Evolutionary conservation across 768 basidiomycete species (phyloP), one percentile per base, ranked within the genome.

Genomic region (Boletellus ananiceps): DNA sequence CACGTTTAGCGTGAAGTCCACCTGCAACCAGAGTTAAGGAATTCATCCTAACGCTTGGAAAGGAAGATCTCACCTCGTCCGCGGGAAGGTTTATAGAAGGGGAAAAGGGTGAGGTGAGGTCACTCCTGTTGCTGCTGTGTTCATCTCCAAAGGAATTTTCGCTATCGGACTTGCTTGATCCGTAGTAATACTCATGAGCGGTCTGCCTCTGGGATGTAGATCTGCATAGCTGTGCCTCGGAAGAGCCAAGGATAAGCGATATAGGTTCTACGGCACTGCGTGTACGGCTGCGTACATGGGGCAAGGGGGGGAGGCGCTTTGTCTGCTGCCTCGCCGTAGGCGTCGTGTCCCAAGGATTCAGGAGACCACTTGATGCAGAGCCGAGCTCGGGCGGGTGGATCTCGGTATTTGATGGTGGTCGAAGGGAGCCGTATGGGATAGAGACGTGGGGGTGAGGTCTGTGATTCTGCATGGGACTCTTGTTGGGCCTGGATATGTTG

Each of bases 221-320:
- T 45, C 78, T 75, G 49, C 75, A 69, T 25, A 80, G 51, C 52
- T 78, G 74, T 12, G 81, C 75, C 40, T 84, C 78, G 21, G 81
- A 78, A 52, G 81, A 79, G 6, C 71, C 52, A 15, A 78, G 61
- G 8, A 61, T 57, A 8, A 61, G 50, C 32, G 57, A 49, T 7
- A 57, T 55, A 5, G 51, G 52, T 42, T 70, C 65, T 18, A 68
- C 56, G n/a, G 65, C 66, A 56, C 73, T 78, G 25, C 62, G 59
- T 13, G 79, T 57, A 43, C 76, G 71, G 47, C 59, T 69, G 31
- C 69, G 64, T 21, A 66, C 52, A 37, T 62, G 61, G 55, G 59
- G 51, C 43, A 48, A 46, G 40, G 58, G n/a, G 44, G 53, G 35
- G 41, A 60, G 21, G 50, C 57, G 51, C 49, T 52, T 49, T 46